Conservation (phyloP, 2,329 filamentous ascomycete species). For the Hypoxylon sp. region DNA sequence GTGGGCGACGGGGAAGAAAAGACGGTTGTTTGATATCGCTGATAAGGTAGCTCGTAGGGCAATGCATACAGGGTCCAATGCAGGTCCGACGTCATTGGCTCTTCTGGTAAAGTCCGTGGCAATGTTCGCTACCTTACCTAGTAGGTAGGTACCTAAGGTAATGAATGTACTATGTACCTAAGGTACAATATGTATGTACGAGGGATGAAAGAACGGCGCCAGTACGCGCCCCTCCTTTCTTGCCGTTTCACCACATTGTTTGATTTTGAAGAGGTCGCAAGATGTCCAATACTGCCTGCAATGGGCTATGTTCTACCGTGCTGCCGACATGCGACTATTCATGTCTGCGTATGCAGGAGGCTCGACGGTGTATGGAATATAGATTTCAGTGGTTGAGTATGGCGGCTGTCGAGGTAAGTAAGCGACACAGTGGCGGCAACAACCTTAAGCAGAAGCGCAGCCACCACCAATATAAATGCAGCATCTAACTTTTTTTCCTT, state of each 20-base stretch:
- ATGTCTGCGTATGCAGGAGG: slow-evolving; percentile 15
- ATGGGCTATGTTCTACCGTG: background rate
- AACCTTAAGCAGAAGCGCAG: slow-evolving; percentile 30
- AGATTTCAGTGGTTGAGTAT: slow-evolving; percentile 17
- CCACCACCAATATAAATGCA: slow-evolving; percentile 15
- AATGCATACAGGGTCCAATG: slow-evolving; percentile 19
- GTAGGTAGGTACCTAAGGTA: no score
- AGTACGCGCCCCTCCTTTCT: background rate
- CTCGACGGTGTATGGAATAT: slow-evolving; percentile 20
- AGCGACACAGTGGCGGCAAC: slow-evolving; percentile 33
- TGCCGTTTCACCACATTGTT: slow-evolving; percentile 15
- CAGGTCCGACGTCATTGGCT: slow-evolving; percentile 36
- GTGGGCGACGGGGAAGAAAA: background rate
- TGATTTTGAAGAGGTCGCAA: slow-evolving; percentile 6
- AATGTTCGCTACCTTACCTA: no score
- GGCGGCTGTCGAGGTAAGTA: slow-evolving; percentile 33
- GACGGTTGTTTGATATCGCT: background rate
- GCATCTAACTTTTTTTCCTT: slow-evolving; percentile 14
- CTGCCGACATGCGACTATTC: background rate
- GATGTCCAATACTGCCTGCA: slow-evolving; percentile 15
- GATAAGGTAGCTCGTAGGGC: slow-evolving; percentile 16
- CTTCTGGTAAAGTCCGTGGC: no score
- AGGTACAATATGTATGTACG: no score
- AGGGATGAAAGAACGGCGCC: background rate
- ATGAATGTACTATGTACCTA: no score